A percentile compares a stretch with the other conserved stretches of the same genome.
Evolutionary conservation across 495 filamentous ascomycete species (phyloP).

Genomic region (Tricharina praecox): DNA sequence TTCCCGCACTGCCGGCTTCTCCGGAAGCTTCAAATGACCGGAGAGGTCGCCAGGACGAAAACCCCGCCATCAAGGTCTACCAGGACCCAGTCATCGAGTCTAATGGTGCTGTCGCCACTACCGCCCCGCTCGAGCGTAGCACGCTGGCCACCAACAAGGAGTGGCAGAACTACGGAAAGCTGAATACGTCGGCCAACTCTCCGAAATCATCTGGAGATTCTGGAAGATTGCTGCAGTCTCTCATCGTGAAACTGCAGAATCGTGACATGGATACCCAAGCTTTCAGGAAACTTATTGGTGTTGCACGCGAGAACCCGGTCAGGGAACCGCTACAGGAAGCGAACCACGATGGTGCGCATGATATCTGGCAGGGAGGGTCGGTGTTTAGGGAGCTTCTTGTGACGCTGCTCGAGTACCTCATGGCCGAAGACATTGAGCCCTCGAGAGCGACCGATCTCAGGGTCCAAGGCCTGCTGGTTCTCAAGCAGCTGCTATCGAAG

Average conservation of each 20-base stretch:
- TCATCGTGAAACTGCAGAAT: constrained; percentile 53
- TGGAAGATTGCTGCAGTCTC: constrained; percentile 49
- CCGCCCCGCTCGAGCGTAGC: constrained; percentile 12
- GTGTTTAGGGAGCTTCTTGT: constrained; percentile 57
- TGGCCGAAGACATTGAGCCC: constrained; percentile 32
- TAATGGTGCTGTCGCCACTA: constrained; percentile 33
- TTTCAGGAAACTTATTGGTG: constrained; percentile 69
- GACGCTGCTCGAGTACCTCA: constrained; percentile 60
- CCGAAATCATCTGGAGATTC: constrained; percentile 36
- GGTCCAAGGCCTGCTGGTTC: constrained; percentile 63
- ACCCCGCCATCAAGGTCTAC: constrained; percentile 35
- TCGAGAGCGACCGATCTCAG: constrained; percentile 57
- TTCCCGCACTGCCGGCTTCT: constrained; percentile 2
- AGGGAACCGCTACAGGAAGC: constrained; percentile 38
- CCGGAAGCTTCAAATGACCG: constrained; percentile 21
- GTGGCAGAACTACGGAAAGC: constrained; percentile 23
- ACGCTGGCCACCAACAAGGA: constrained; percentile 24
- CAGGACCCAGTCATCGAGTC: constrained; percentile 42
- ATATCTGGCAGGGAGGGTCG: constrained; percentile 37
- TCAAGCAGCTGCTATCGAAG: constrained; percentile 58
- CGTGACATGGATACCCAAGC: constrained; percentile 66
- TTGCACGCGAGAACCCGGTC: constrained; percentile 48
- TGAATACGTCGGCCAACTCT: constrained; percentile 22
- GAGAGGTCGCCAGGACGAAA: constrained; percentile 1
- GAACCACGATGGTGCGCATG: constrained; percentile 28